Conservation (phyloP, 108 stramenopile species). For the Skeletonema tropicum region DNA sequence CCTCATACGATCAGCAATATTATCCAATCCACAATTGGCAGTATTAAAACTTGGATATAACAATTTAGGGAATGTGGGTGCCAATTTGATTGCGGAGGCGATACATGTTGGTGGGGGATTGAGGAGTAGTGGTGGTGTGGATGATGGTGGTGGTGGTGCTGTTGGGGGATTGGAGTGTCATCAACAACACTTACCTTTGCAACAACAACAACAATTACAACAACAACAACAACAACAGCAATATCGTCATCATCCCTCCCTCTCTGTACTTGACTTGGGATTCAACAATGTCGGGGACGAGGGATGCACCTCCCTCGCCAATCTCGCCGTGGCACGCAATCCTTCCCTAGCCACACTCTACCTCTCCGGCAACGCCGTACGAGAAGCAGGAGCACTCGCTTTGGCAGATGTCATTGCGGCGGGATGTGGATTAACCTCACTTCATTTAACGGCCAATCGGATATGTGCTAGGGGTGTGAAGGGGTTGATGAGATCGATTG, state of each 20-base stretch:
- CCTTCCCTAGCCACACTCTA: conserved; percentile 65
- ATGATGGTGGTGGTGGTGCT: background rate
- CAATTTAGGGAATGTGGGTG: conserved; percentile 67
- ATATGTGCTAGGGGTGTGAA: conserved; percentile 65
- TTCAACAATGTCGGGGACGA: conserved; percentile 82
- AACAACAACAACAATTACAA: too few species aligned
- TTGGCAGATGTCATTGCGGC: conserved; percentile 70
- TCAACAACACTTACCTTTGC: background rate
- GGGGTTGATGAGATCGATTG: conserved; percentile 65
- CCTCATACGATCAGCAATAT: conserved; percentile 53
- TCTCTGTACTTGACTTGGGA: conserved; percentile 73
- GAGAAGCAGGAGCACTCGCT: conserved; percentile 63
- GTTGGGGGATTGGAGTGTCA: background rate
- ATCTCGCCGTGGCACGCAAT: conserved; percentile 63
- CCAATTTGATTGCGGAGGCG: conserved; percentile 65
- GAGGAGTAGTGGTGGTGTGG: conserved; percentile 1
- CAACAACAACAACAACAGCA: background rate
- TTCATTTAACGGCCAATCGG: conserved; percentile 75
- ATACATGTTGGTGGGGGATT: conserved; percentile 46
- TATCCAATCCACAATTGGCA: conserved; percentile 64
- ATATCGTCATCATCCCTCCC: conserved; percentile 55
- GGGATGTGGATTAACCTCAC: conserved; percentile 62
- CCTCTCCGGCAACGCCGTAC: conserved; percentile 72
- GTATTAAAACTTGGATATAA: conserved; percentile 86
- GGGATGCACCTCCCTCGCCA: conserved; percentile 68